Evolutionary conservation across 1,284 basidiomycete species (phyloP).

Genomic region (Omphalotus olearius): DNA sequence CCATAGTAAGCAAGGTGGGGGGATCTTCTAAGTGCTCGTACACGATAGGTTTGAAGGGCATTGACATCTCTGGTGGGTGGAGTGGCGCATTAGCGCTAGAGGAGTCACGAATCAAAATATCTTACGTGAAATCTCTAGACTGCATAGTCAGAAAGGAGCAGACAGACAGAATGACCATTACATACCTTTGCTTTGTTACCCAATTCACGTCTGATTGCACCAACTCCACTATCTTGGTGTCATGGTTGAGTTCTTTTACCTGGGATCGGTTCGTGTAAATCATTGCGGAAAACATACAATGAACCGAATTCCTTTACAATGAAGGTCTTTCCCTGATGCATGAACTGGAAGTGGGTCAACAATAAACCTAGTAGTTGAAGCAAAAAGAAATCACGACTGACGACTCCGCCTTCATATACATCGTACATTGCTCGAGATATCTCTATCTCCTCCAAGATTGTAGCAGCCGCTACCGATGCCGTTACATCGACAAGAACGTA

Average conservation of each 20-base stretch:
- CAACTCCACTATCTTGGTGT: conserved; percentile 70
- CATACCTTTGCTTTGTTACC: conserved; percentile 73
- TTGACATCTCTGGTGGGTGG: conserved; percentile 60
- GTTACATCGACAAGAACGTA: conserved; percentile 75
- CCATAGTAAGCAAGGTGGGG: conserved; percentile 70
- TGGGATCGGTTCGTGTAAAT: conserved; percentile 22
- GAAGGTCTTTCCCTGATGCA: conserved; percentile 79
- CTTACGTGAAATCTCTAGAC: conserved; percentile 69
- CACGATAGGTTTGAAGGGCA: conserved; percentile 74
- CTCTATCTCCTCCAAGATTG: conserved; percentile 84
- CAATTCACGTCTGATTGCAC: conserved; percentile 78
- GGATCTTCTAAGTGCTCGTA: conserved; percentile 63
- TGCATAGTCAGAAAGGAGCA: conserved; percentile 4
- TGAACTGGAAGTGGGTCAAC: conserved; percentile 45
- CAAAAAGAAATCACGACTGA: conserved; percentile 28
- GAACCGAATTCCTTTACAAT: conserved; percentile 40
- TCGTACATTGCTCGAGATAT: conserved; percentile 83
- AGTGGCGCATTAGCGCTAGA: background rate
- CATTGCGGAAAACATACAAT: background rate
- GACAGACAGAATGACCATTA: background rate
- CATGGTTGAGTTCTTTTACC: conserved; percentile 82
- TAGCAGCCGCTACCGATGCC: conserved; percentile 36
- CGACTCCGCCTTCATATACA: conserved; percentile 75
- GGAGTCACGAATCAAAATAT: background rate
- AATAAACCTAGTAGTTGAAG: background rate